phyloP scores from a whole-genome alignment of 768 basidiomycete species.

The Hirschioporus abietinus region DNA sequence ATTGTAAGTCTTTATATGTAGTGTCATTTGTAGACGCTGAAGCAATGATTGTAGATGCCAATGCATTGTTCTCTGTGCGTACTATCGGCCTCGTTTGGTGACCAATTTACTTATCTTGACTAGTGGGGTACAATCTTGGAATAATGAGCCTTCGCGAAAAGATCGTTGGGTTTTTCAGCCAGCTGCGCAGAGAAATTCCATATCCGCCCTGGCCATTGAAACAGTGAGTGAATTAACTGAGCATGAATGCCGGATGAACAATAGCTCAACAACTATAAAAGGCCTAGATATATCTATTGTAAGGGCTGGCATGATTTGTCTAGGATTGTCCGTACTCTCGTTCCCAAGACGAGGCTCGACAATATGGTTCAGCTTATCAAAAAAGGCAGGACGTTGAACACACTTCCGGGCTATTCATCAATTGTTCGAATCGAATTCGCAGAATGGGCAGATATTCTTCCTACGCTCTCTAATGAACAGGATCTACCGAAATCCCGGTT shows the following conservation, averaged over 20 bases:
- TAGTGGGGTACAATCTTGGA: background rate
- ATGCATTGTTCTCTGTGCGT: background rate
- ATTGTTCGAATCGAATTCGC: slow-evolving; percentile 33
- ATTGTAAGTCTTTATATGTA: background rate
- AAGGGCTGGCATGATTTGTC: slow-evolving; percentile 10
- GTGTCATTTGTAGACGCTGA: background rate
- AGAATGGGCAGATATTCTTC: slow-evolving; percentile 39
- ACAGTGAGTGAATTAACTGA: slow-evolving; percentile 16
- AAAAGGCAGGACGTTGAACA: slow-evolving; percentile 10
- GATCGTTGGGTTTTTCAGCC: slow-evolving; percentile 4
- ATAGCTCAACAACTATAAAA: slow-evolving; percentile 17
- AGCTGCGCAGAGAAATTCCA: background rate
- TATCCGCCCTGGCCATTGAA: background rate
- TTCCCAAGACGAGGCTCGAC: background rate
- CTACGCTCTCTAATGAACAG: too few relatives aligned
- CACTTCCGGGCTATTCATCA: background rate
- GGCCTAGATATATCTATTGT: slow-evolving; percentile 12
- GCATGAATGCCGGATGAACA: slow-evolving; percentile 8
- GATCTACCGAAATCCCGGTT: background rate
- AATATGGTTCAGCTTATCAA: background rate
- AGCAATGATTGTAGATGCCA: background rate
- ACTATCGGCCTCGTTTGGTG: background rate
- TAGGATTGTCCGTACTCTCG: slow-evolving; percentile 3
- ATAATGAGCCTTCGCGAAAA: background rate
- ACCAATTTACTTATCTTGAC: background rate